Evolutionary conservation across 305 asterid species (phyloP).

Genomic region (Solanum hybrid): DNA sequence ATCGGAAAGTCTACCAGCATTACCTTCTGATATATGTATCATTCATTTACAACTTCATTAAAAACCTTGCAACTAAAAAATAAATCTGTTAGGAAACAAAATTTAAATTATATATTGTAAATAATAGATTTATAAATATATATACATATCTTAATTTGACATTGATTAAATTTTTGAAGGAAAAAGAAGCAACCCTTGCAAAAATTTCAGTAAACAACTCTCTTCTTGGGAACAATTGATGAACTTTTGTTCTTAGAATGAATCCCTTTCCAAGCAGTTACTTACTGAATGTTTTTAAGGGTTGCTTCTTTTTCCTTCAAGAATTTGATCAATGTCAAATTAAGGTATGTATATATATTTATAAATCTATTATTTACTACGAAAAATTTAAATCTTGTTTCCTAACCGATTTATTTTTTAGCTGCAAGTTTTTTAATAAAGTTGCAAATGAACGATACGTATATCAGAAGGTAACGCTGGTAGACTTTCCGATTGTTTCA

Average conservation of each 20-base stretch:
- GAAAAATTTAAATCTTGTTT: neutral
- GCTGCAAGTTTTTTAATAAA: slow-evolving; percentile 9
- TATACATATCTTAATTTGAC: neutral
- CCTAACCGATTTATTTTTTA: neutral
- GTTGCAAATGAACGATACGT: neutral
- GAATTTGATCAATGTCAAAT: neutral
- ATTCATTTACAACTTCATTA: neutral
- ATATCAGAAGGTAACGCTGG: neutral
- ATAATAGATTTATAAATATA: neutral
- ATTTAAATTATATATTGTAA: neutral
- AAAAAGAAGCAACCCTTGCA: neutral
- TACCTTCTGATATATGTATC: neutral
- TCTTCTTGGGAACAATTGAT: neutral
- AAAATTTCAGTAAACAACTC: neutral
- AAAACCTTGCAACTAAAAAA: slow-evolving; percentile 12
- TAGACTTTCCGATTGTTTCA: neutral
- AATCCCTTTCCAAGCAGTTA: neutral
- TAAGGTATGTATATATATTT: neutral
- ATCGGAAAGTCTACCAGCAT: neutral
- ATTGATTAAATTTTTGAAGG: neutral
- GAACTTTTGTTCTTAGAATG: neutral
- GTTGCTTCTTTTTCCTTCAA: neutral
- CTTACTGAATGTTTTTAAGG: neutral
- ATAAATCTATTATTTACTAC: neutral
- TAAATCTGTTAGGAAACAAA: neutral